phyloP scores from a whole-genome alignment of 208 protist genomes.

The Trypanosoma scelopori region DNA sequence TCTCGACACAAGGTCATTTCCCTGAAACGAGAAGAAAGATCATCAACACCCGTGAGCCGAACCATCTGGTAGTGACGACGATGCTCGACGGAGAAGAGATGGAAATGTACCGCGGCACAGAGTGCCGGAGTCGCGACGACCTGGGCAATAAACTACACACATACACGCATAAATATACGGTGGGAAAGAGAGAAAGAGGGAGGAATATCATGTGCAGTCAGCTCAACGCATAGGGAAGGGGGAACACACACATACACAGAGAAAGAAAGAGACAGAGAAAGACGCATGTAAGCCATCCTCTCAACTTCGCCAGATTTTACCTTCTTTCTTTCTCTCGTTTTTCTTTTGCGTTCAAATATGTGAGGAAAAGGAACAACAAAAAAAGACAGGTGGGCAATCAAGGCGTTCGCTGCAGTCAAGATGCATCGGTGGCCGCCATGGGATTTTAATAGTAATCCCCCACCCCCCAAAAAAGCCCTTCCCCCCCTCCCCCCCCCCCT shows the following conservation, averaged over 20 bases:
- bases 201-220: too few species aligned
- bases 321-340: slow-evolving; percentile 11
- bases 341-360: slow-evolving; percentile 1
- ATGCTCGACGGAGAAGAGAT: not conserved
- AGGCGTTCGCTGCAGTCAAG: too few species aligned
- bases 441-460: not conserved
- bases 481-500: not conserved
- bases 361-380: slow-evolving; percentile 6
- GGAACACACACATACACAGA: too few species aligned
- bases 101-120: not conserved
- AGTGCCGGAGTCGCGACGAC: not conserved
- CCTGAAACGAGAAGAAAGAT: slow-evolving; percentile 11
- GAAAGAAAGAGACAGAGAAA: too few species aligned
- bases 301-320: not conserved
- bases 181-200: too few species aligned
- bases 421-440: not conserved
- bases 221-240: too few species aligned
- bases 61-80: slow-evolving; percentile 4
- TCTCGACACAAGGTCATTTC: slow-evolving; percentile 21
- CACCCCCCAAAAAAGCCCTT: too few species aligned
- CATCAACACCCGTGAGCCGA: slow-evolving; percentile 7
- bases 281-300: not conserved
- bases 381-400: slow-evolving; percentile 14
- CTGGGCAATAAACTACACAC: too few species aligned
- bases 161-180: too few species aligned